Evolutionary conservation across 495 filamentous ascomycete species (phyloP).

Genomic region (Sporormia fimetaria): DNA sequence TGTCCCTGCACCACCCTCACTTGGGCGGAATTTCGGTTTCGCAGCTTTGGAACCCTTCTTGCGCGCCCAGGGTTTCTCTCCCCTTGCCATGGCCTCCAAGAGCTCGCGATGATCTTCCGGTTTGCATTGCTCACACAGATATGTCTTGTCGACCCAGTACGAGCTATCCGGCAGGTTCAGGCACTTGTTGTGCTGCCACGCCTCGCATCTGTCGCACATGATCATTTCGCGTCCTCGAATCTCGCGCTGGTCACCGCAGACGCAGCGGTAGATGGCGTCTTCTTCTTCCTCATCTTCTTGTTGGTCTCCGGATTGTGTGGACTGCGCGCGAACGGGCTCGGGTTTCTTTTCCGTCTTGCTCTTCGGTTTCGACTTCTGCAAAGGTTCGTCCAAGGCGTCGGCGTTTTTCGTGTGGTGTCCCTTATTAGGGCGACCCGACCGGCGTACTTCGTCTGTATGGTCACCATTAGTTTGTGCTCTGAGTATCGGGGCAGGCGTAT

Average conservation of each 20-base stretch:
- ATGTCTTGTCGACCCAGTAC: conserved; percentile 53
- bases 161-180: conserved; percentile 73
- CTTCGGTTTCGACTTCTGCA: conserved; percentile 42
- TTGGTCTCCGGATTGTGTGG: conserved; percentile 34
- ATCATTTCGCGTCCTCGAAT: conserved; percentile 78
- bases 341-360: conserved; percentile 41
- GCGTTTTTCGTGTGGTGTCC: conserved; percentile 77
- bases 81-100: conserved; percentile 57
- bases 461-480: conserved; percentile 7
- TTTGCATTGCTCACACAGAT: conserved; percentile 82
- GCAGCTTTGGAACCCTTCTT: conserved; percentile 28
- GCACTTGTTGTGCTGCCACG: conserved; percentile 95
- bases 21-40: conserved; percentile 33
- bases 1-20: conserved; percentile 13
- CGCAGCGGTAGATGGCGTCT: conserved; percentile 75
- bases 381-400: conserved; percentile 19
- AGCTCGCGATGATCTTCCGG: conserved; percentile 71
- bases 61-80: conserved; percentile 44
- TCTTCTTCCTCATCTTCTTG: conserved; percentile 52
- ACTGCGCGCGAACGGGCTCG: conserved; percentile 30
- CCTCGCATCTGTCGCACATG: conserved; percentile 77
- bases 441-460: conserved; percentile 66
- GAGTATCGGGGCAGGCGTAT: not conserved
- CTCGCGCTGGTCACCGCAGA: conserved; percentile 79
- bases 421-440: conserved; percentile 89